phyloP scores from a whole-genome alignment of 371 early-diverging fungal species.

The Mucor lusitanicus region DNA sequence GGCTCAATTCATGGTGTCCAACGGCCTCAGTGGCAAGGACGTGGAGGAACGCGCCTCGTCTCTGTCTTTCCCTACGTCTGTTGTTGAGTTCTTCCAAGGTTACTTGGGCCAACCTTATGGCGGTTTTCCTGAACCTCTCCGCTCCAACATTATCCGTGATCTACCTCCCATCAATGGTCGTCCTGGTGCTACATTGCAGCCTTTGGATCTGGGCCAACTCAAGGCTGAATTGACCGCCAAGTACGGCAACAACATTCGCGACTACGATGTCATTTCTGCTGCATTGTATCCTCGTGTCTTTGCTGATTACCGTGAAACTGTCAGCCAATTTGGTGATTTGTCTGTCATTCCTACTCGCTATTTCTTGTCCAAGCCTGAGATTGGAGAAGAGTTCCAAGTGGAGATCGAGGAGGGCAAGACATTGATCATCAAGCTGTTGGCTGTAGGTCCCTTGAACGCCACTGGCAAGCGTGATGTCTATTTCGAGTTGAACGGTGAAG shows the following conservation, averaged over 20 bases:
- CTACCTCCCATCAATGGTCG: conserved; percentile 80
- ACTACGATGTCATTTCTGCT: conserved; percentile 84
- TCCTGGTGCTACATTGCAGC: conserved; percentile 82
- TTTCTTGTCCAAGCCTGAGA: conserved; percentile 84
- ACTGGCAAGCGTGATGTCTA: conserved; percentile 90
- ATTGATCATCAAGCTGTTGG: conserved; percentile 85
- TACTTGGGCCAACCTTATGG: conserved; percentile 92
- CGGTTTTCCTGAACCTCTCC: conserved; percentile 92
- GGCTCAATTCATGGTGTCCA: conserved; percentile 96
- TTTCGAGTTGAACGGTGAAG: conserved; percentile 95
- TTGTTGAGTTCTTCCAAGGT: conserved; percentile 96
- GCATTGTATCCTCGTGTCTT: conserved; percentile 95
- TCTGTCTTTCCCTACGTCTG: conserved; percentile 90
- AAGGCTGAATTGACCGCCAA: conserved; percentile 75
- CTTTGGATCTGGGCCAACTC: conserved; percentile 77
- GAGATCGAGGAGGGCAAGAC: conserved; percentile 89
- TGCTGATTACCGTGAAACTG: conserved; percentile 79
- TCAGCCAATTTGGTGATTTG: conserved; percentile 82
- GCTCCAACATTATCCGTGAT: conserved; percentile 79
- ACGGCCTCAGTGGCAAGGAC: conserved; percentile 73
- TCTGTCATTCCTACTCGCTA: conserved; percentile 87
- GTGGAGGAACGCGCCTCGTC: conserved; percentile 74
- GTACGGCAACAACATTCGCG: conserved; percentile 76
- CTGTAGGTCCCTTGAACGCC: conserved; percentile 82
- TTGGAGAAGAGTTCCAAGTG: conserved; percentile 87